Evolutionary conservation across 495 filamentous ascomycete genomes (phyloP).

Genomic region (Penicillium canariense): DNA sequence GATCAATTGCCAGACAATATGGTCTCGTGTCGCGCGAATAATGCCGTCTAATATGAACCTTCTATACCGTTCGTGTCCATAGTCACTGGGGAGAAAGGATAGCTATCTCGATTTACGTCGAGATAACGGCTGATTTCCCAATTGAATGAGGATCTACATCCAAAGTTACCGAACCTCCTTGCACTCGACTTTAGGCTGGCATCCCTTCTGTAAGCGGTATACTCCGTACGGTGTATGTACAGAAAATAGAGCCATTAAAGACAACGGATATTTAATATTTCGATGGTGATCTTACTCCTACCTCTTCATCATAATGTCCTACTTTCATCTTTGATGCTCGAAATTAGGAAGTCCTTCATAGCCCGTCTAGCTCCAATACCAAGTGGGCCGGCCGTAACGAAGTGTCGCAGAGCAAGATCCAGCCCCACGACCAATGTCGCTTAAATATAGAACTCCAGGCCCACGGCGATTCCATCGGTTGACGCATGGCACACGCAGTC

Average conservation of each 20-base stretch:
- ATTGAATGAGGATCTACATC: conserved; percentile 19
- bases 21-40: background rate
- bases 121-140: background rate
- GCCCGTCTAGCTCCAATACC: conserved; percentile 14
- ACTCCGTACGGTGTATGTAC: background rate
- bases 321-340: too few species aligned
- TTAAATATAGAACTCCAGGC: conserved; percentile 17
- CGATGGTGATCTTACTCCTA: background rate
- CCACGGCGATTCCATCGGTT: background rate
- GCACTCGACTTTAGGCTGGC: conserved; percentile 3
- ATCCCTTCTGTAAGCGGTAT: background rate
- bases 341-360: background rate
- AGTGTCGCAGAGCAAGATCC: conserved; percentile 1
- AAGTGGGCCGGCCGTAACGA: conserved; percentile 19
- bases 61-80: background rate
- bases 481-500: conserved; percentile 4
- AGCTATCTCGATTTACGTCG: conserved; percentile 6
- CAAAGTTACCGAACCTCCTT: background rate
- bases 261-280: background rate
- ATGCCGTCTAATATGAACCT: background rate
- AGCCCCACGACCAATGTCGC: conserved; percentile 2
- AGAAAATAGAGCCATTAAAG: background rate
- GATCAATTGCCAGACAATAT: too few species aligned
- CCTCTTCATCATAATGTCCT: too few species aligned
- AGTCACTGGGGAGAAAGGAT: background rate